Evolutionary conservation across 2,329 filamentous ascomycete species (phyloP), one percentile per base, ranked within the genome.

Genomic region (Sporothrix pseudoabietina): DNA sequence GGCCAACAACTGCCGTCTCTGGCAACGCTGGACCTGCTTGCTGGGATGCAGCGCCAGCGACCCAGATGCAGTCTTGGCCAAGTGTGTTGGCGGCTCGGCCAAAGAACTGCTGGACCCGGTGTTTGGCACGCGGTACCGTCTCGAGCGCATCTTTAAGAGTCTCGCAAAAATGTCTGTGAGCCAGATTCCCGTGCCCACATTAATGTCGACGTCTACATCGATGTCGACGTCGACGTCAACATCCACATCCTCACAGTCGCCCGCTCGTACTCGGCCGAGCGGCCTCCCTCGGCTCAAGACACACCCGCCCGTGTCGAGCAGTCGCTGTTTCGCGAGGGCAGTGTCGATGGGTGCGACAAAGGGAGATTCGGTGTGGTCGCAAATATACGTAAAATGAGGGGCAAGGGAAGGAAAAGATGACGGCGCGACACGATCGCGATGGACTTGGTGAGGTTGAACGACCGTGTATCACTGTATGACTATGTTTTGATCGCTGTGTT

Each of bases 1-100:
- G 0, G 77, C 76, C 0, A 75, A 80, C 61, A 41, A 76, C 0
- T 80, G 77, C 72, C 77, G 79, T 0, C 74, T 82, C n/a, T 82
- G 80, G 80, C 76, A 78, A 44, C 74, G 80, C 4, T 82, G 80
- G 80, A 81, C 79, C 0, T 74, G 76, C 6, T 74, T 81, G 7
- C 52, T 81, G 12, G 79, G 79, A 0, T 75, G 75, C 47, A 59
- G 47, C 3, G 72, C 73, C 14, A 71, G 75, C 2, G 77, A 78
- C 7, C 73, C 79, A 3, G 74, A 71, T 0, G 75, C 54, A 0
- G 75, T 80, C 8, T 32, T 81, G 0, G 73, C 70, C 1, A 71
- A 59, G 9, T 77, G 78, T 35, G 68, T 41, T 19, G 16, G 54
- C 5, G 76, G 75, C 0, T 69, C 75, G 2, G 76, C 78, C 10